Evolutionary conservation across 192 early-diverging fungal genomes (phyloP).

Genomic region (Coemansia sp.): DNA sequence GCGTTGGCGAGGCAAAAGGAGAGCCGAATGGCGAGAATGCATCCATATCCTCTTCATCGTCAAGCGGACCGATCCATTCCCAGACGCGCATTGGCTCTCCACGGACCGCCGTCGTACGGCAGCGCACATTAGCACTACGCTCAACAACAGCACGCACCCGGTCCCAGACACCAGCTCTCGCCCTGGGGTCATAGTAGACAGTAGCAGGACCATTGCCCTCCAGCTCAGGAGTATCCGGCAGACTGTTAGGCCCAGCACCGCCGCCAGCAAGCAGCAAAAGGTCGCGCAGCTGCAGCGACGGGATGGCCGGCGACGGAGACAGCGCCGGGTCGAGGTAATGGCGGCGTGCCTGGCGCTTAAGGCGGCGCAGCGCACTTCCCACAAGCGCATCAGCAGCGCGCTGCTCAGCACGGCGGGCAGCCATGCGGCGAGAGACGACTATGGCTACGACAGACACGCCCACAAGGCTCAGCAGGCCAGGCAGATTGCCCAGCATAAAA

Average conservation of each 20-base stretch:
- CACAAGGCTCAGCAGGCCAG: slow-evolving; percentile 14
- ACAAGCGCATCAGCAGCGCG: slow-evolving; percentile 53
- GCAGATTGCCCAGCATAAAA: slow-evolving; percentile 34
- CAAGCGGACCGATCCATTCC: slow-evolving; percentile 66
- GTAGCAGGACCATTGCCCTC: neutral
- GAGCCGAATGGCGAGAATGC: neutral
- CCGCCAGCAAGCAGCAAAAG: slow-evolving; percentile 46
- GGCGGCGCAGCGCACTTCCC: slow-evolving; percentile 43
- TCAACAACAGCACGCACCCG: slow-evolving; percentile 60
- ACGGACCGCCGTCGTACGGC: slow-evolving; percentile 58
- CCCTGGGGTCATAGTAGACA: slow-evolving; percentile 46
- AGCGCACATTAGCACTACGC: slow-evolving; percentile 63
- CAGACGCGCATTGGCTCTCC: slow-evolving; percentile 67
- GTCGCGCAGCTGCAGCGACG: slow-evolving; percentile 63
- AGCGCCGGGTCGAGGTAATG: slow-evolving; percentile 60
- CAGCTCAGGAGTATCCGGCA: neutral
- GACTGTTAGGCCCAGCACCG: neutral
- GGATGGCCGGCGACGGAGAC: slow-evolving; percentile 56
- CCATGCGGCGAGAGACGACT: slow-evolving; percentile 35
- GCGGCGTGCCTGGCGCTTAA: slow-evolving; percentile 57
- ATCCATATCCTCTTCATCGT: slow-evolving; percentile 28
- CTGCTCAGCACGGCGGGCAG: slow-evolving; percentile 38
- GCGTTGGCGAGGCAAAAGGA: slow-evolving; percentile 19
- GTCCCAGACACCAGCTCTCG: slow-evolving; percentile 60
- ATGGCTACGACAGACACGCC: slow-evolving; percentile 18